Conservation (phyloP, 1,284 basidiomycete genomes). For the Papiliotrema nemorosa region DNA sequence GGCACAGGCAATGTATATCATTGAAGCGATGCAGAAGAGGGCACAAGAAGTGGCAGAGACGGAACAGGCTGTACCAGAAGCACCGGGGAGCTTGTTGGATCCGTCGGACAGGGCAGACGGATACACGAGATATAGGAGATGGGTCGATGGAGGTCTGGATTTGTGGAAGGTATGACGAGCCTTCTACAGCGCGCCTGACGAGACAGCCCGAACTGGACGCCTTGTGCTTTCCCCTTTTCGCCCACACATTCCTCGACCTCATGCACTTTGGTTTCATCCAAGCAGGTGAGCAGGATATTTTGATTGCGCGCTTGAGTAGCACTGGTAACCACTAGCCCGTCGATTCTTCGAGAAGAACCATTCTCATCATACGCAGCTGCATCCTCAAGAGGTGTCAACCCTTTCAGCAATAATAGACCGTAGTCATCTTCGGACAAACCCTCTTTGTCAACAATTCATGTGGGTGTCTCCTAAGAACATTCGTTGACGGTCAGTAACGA, state of each 20-base stretch:
- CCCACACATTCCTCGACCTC: conserved; percentile 94
- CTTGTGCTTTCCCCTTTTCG: conserved; percentile 92
- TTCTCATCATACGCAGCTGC: conserved; percentile 64
- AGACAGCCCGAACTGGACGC: conserved; percentile 85
- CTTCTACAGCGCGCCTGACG: too few species aligned
- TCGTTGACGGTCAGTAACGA: conserved; percentile 55
- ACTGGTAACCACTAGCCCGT: conserved; percentile 80
- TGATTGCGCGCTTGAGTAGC: conserved; percentile 78
- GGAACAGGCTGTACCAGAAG: conserved; percentile 5
- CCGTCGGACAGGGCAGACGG: conserved; percentile 68
- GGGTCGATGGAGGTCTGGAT: conserved; percentile 59
- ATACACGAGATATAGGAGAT: conserved; percentile 76
- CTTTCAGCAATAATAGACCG: conserved; percentile 79
- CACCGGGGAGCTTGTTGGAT: conserved; percentile 57
- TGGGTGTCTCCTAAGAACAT: conserved; percentile 9
- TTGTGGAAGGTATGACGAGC: conserved; percentile 94
- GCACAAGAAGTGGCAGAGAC: conserved; percentile 65
- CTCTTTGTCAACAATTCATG: conserved; percentile 78
- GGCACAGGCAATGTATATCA: conserved; percentile 47
- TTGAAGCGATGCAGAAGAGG: conserved; percentile 46
- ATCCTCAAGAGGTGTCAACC: conserved; percentile 70
- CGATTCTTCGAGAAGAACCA: conserved; percentile 73
- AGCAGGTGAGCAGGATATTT: conserved; percentile 60
- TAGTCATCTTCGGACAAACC: conserved; percentile 78
- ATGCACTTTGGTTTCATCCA: conserved; percentile 86